Percentiles rank a stretch among this genome's conserved stretches.
These are phyloP conservation scores for Exophiala bonariae DNA, from an alignment of 2,329 filamentous ascomycete genomes.

Conservation along the genomic window DNA sequence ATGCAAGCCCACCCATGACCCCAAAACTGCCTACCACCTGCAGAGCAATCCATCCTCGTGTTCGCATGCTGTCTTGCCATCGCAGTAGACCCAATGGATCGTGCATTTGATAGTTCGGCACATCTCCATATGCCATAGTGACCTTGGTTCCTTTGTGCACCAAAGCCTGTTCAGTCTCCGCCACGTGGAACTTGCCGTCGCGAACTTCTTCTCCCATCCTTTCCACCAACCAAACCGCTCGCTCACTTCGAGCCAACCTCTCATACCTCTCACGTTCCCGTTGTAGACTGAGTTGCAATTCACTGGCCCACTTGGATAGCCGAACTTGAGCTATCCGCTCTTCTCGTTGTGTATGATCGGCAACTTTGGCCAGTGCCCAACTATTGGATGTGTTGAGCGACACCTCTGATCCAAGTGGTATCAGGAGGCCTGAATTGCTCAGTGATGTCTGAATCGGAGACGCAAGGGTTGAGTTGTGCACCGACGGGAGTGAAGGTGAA, in stretches of 20 bases:
- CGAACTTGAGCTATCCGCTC: conserved; percentile 67
- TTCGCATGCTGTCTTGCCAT: conserved; percentile 65
- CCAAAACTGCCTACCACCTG: conserved; percentile 75
- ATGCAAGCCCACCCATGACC: conserved; percentile 69
- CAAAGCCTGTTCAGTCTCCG: conserved; percentile 36
- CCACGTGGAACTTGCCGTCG: conserved; percentile 62
- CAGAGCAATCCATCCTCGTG: conserved; percentile 65
- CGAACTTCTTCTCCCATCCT: conserved; percentile 65
- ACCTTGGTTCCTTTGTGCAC: conserved; percentile 23
- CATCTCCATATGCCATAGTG: conserved; percentile 23
- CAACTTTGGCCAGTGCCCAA: conserved; percentile 62
- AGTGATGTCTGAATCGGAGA: conserved; percentile 28
- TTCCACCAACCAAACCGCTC: conserved; percentile 69
- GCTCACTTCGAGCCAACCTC: conserved; percentile 60
- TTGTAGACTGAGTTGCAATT: conserved; percentile 73
- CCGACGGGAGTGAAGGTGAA: conserved; percentile 25
- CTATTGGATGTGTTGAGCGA: conserved; percentile 39
- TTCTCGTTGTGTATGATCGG: conserved; percentile 60
- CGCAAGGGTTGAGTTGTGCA: conserved; percentile 28
- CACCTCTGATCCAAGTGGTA: conserved; percentile 29
- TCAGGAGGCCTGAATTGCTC: conserved; percentile 31
- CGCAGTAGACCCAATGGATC: conserved; percentile 80
- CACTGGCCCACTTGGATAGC: conserved; percentile 77
- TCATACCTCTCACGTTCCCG: conserved; percentile 72
- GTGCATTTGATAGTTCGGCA: conserved; percentile 48